Base-by-base conservation (phyloP, 805 yeast species). In the Peterozyma toletana region DNA sequence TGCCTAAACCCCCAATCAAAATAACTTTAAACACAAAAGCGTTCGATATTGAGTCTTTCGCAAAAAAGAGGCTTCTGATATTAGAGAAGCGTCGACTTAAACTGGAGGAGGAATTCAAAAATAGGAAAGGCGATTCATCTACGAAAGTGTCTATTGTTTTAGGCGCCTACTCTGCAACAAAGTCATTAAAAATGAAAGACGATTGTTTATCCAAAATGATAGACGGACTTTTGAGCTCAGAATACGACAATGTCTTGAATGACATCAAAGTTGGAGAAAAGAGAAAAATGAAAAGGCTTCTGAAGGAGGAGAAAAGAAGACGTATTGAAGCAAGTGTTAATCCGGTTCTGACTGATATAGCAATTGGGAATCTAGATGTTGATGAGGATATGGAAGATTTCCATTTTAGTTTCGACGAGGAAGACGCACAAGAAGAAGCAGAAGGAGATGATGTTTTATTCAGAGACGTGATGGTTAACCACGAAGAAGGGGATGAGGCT, bases 11-110 rank as follows among this genome's bases (percentile, higher is more conserved):
- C 7, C 27, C 27, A 21, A 21, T 21, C 27, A n/a, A 2, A 15
- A 11, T 7, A 13, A 4, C 31, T 10, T 9, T 35, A 11, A 41
- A 36, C 33, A 29, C 48, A 15, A 61, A 57, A 40, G 53, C 55
- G 11, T 75, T 82, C 48, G 82, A 83, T 59, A 68, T 85, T 35
- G 76, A 69, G 11, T 77, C 64, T 35, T 80, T 79, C 56, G 80
- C 87, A 0, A 59, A 65, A 17, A 69, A 68, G 34, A 63, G 87
- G 42, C 49, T 68, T 14, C 57, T 54, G 9, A 50, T 63, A 13
- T 58, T 76, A 3, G 48, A 66, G 55, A 41, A 59, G 55, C 49
- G 68, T 55, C 44, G 59, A 46, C 45, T 46, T 48, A 50, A 55
- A 44, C 62, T 63, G 50, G 70, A 65, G 39, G 50, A 49, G 46